Evolutionary conservation across 2,329 filamentous ascomycete genomes (phyloP), one percentile per base, ranked within the genome.

Genomic region (Nemania diffusa): DNA sequence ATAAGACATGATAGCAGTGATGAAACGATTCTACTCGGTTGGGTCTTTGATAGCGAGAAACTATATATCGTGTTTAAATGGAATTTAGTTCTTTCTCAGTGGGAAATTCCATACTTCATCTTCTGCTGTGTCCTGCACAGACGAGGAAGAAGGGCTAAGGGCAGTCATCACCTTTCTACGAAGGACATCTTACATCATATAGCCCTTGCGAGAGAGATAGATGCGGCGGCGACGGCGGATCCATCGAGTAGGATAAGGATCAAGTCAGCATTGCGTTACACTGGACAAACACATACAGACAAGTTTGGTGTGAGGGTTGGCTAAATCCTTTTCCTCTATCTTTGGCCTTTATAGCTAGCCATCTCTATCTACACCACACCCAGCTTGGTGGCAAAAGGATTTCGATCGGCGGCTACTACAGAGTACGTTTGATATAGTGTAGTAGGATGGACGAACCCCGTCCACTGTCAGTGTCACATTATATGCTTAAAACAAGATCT

Each of bases 1-100:
- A 50, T 70, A 70, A 22, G 61, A 57, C 64, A 67, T 69, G 58
- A 44, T 60, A 26, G 8, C 17, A 20, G 17, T 44, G 40, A 40
- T 40, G 34, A 24, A 9, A n/a, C 7, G 20, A 15, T 20, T 42
- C 37, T 46, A 58, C 24, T 20, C 24, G 17, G 40, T 44, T 44
- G 5, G 3, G 24, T 26, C 4, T 29, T 26, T 11, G 44, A 34
- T 22, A 22, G 13, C 40, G 27, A 29, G 32, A 4, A 24, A 55
- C 13, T 5, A 5, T 15, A 42, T 15, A n/a, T 53, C 37, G 22
- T 29, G 11, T 32, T 7, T 34, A 8, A 20, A 26, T 34, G 17
- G 34, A 20, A 34, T 42, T 26, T 11, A 4, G n/a, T 32, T 15
- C 5, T 17, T 48, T 13, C 37, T 63, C 32, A 44, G 4, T 17